Percentiles rank a stretch among this genome's conserved stretches.
Evolutionary conservation across 305 asterid genomes (phyloP).

Genomic region (Lippia alba): DNA sequence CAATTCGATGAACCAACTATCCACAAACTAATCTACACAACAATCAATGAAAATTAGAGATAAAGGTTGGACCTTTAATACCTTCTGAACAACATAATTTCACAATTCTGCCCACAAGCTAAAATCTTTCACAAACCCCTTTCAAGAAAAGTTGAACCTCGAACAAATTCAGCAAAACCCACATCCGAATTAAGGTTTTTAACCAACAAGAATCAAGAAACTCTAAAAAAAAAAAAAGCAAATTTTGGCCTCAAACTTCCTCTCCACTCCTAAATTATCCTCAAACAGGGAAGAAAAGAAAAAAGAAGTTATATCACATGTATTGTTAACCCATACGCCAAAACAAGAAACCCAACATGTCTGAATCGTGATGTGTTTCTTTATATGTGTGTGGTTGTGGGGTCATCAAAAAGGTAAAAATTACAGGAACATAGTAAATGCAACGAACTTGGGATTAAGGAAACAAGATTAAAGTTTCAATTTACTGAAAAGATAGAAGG

Average conservation of each 20-base stretch:
- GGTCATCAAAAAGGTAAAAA: background rate
- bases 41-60: background rate
- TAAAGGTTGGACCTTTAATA: background rate
- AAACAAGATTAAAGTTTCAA: slow-evolving; percentile 3
- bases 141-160: slow-evolving; percentile 25
- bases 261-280: background rate
- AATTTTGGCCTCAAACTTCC: slow-evolving; percentile 4
- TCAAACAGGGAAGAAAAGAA: background rate
- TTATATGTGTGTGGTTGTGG: background rate
- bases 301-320: background rate
- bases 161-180: slow-evolving; percentile 28
- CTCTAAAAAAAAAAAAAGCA: slow-evolving; percentile 27
- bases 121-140: slow-evolving; percentile 14
- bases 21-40: slow-evolving; percentile 9
- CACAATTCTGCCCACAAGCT: slow-evolving; percentile 21
- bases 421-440: slow-evolving; percentile 23
- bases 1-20: slow-evolving; percentile 12
- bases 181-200: slow-evolving; percentile 13
- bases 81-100: background rate
- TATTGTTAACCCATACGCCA: background rate
- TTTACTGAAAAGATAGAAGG: slow-evolving; percentile 3
- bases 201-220: background rate
- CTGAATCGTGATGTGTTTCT: no score
- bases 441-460: background rate
- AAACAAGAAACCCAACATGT: background rate